A percentile compares a stretch with the other conserved stretches of the same genome.
Evolutionary conservation across 805 yeast species (phyloP).

Genomic region (Scheffersomyces lignosus): DNA sequence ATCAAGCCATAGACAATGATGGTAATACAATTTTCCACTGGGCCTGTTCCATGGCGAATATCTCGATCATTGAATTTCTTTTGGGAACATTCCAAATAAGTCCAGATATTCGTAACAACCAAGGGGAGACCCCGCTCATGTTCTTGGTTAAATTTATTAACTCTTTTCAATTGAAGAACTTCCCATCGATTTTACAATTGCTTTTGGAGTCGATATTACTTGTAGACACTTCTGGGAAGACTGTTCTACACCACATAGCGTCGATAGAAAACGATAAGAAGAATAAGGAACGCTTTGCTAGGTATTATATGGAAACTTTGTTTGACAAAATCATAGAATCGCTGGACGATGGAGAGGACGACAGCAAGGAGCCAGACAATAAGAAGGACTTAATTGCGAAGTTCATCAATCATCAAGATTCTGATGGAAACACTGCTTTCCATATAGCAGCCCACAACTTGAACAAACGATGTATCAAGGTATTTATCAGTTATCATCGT

Average conservation of each 20-base stretch:
- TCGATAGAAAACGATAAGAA: conserved; percentile 26
- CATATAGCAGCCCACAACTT: conserved; percentile 72
- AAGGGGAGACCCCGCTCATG: conserved; percentile 83
- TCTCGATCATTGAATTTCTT: conserved; percentile 62
- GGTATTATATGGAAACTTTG: conserved; percentile 40
- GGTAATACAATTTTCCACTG: conserved; percentile 95
- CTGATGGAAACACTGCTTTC: conserved; percentile 92
- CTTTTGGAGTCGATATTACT: conserved; percentile 36
- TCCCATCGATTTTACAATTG: conserved; percentile 33
- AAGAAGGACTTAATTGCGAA: conserved; percentile 27
- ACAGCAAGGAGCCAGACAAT: conserved; percentile 14
- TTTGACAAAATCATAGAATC: conserved; percentile 33
- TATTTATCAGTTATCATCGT: conserved; percentile 23
- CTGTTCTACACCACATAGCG: conserved; percentile 44
- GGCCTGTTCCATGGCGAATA: conserved; percentile 89
- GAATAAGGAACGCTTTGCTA: conserved; percentile 36
- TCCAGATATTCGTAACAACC: conserved; percentile 69
- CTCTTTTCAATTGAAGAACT: conserved; percentile 37
- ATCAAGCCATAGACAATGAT: conserved; percentile 86
- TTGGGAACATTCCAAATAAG: conserved; percentile 64
- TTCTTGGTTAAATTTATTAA: conserved; percentile 42
- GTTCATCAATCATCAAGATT: conserved; percentile 84
- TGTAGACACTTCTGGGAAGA: conserved; percentile 39
- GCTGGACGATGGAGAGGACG: conserved; percentile 21
- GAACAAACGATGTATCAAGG: conserved; percentile 22